Percentiles rank a stretch among this genome's conserved stretches.
Evolutionary conservation across 2,329 filamentous ascomycete genomes (phyloP).

Genomic region (Arthrobotrys sinensis): DNA sequence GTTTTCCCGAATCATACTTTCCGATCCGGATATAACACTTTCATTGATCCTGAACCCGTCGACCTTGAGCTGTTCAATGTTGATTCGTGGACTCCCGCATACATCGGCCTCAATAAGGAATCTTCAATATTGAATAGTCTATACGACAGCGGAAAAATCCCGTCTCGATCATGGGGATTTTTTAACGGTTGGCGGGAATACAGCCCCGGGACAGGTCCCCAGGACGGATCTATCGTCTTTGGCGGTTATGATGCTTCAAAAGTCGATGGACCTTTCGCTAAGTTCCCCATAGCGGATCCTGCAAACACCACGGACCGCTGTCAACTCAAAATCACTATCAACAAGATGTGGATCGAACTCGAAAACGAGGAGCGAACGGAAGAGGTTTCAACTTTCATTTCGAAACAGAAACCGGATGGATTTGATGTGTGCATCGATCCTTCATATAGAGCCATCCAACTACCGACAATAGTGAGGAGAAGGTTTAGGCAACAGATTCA

Average conservation of each 20-base stretch:
- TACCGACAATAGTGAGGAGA: neutral
- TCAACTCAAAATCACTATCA: neutral
- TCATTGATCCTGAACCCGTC: neutral
- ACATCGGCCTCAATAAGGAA: conserved; percentile 20
- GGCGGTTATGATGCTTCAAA: conserved; percentile 14
- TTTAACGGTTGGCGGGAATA: conserved; percentile 3
- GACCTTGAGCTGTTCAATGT: conserved; percentile 3
- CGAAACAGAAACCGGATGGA: neutral
- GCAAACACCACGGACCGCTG: neutral
- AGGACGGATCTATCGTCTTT: conserved; percentile 3
- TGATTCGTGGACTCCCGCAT: conserved; percentile 10
- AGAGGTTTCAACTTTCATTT: neutral
- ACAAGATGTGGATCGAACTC: neutral
- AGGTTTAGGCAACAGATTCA: neutral
- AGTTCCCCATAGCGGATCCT: neutral
- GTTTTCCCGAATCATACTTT: neutral
- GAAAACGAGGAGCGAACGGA: neutral
- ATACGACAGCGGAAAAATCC: neutral
- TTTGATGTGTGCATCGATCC: conserved; percentile 21
- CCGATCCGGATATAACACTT: conserved; percentile 16
- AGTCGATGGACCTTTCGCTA: neutral
- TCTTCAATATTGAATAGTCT: neutral
- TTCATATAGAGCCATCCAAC: conserved; percentile 9
- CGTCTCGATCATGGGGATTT: conserved; percentile 10
- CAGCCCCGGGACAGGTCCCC: neutral